phyloP scores from a whole-genome alignment of 805 yeast genomes.

The Dipodascus albidus region DNA sequence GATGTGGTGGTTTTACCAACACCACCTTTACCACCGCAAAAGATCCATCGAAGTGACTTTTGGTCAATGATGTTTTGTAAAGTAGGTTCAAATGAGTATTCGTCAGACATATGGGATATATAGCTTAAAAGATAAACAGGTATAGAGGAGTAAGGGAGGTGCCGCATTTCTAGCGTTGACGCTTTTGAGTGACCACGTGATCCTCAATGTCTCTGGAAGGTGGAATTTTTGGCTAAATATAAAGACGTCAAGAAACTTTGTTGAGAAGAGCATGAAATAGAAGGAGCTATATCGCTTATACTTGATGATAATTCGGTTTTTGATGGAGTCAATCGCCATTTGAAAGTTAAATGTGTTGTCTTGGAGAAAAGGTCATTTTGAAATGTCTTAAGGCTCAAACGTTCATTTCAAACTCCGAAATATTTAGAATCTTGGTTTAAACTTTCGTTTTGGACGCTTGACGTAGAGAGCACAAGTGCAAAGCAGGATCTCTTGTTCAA shows the following conservation, averaged over 20 bases:
- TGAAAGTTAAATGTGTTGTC: neutral
- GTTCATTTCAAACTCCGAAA: neutral
- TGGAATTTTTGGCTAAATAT: too few species aligned
- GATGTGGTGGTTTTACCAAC: conserved; percentile 98
- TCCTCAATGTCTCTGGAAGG: too few species aligned
- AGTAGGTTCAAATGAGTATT: conserved; percentile 28
- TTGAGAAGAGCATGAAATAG: too few species aligned
- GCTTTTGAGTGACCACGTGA: too few species aligned
- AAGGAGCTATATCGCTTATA: neutral
- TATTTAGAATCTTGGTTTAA: neutral
- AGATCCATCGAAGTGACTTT: conserved; percentile 75
- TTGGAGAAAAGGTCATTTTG: neutral
- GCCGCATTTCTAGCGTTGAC: too few species aligned
- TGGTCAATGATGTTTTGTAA: conserved; percentile 31
- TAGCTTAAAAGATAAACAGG: too few species aligned
- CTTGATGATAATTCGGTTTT: neutral
- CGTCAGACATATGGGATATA: conserved; percentile 11
- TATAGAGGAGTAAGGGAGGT: too few species aligned
- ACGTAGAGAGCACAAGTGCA: too few species aligned
- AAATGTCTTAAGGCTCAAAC: neutral
- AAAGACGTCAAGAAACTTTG: too few species aligned
- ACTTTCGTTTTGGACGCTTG: neutral
- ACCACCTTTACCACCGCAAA: conserved; percentile 99
- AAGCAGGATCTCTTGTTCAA: too few species aligned
- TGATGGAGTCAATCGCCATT: neutral